Evolutionary conservation across 2,329 filamentous ascomycete genomes (phyloP).

Genomic region (Didymella pomorum): DNA sequence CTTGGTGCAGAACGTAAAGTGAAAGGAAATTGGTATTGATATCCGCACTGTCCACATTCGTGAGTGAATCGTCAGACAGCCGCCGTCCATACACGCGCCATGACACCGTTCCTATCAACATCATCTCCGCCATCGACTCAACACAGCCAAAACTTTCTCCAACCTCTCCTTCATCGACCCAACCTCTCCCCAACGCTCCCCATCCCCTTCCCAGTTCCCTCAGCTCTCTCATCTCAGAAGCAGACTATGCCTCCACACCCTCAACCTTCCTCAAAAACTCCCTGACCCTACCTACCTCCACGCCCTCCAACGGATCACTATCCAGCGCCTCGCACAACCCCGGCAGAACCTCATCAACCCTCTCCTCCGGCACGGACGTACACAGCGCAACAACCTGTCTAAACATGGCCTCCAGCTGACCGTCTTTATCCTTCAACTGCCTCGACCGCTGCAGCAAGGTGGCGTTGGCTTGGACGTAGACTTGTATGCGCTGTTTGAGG

Average conservation of each 20-base stretch:
- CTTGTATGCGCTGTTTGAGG: conserved; percentile 72
- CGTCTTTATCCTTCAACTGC: conserved; percentile 78
- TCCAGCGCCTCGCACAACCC: conserved; percentile 86
- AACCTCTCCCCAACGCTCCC: no score
- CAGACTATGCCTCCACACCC: conserved; percentile 55
- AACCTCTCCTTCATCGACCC: no score
- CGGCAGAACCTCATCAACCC: conserved; percentile 82
- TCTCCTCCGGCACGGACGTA: conserved; percentile 77
- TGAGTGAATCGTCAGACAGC: not conserved
- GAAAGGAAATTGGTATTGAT: not conserved
- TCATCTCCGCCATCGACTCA: no score
- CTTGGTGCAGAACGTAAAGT: no score
- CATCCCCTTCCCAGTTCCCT: no score
- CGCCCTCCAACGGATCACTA: conserved; percentile 73
- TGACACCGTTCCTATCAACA: no score
- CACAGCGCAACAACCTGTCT: conserved; percentile 87
- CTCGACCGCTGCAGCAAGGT: conserved; percentile 72
- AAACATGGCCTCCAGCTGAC: conserved; percentile 87
- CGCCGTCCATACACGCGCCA: no score
- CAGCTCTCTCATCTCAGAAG: no score
- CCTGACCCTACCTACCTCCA: conserved; percentile 78
- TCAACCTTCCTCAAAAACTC: conserved; percentile 84
- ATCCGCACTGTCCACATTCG: not conserved
- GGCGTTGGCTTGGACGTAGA: conserved; percentile 74
- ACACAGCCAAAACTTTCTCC: no score